phyloP scores from a whole-genome alignment of 768 basidiomycete genomes.

The Rhodotorula sphaerocarpa region DNA sequence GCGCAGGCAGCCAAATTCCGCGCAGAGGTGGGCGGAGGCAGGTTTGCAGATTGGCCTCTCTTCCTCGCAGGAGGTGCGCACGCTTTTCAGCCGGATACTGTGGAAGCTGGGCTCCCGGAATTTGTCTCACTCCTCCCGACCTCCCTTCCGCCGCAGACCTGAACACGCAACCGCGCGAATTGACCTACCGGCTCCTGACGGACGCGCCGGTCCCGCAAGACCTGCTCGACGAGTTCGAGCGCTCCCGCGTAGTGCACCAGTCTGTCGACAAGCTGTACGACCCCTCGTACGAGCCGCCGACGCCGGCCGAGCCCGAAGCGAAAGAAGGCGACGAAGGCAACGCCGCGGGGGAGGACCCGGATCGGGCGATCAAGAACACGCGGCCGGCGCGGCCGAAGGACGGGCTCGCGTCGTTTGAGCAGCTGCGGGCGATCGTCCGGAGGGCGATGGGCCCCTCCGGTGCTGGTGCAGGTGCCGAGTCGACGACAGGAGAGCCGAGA shows the following conservation, averaged over 20 bases:
- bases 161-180: conserved; percentile 75
- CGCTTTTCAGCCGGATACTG: too few relatives aligned
- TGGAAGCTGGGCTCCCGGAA: too few relatives aligned
- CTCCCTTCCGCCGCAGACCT: conserved; percentile 55
- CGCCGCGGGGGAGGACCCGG: conserved; percentile 46
- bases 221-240: conserved; percentile 51
- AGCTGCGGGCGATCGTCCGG: conserved; percentile 46
- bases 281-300: conserved; percentile 16
- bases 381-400: conserved; percentile 63
- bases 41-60: conserved; percentile 60
- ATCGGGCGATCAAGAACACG: conserved; percentile 65
- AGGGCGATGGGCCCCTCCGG: background rate
- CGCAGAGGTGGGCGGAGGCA: conserved; percentile 42
- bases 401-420: conserved; percentile 52
- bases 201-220: background rate
- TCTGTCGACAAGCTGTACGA: conserved; percentile 32
- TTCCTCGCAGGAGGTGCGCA: conserved; percentile 75
- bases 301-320: conserved; percentile 16
- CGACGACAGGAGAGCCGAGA: background rate
- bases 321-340: conserved; percentile 44
- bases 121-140: too few relatives aligned
- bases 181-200: conserved; percentile 62
- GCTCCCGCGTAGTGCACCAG: conserved; percentile 27
- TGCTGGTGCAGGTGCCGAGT: background rate
- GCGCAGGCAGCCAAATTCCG: conserved; percentile 58